phyloP scores from a whole-genome alignment of 352 stramenopile species.

The Globisporangium apiculatum region DNA sequence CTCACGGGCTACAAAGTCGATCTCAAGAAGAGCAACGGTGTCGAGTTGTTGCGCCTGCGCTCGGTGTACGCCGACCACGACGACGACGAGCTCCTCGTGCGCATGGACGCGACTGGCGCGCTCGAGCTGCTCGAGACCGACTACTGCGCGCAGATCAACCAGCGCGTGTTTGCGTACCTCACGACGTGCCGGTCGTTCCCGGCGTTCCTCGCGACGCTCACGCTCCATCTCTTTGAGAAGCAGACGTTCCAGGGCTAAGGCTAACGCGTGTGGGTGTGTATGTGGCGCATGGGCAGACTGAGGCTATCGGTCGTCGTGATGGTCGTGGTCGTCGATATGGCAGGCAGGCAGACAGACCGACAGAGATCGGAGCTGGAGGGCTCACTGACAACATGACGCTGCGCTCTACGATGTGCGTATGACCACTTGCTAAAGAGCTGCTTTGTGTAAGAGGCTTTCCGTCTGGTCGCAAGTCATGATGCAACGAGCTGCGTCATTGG shows the following conservation, averaged over 20 bases:
- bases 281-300: too few species aligned
- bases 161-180: slow-evolving; percentile 58
- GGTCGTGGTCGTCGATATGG: background rate
- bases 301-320: slow-evolving; percentile 8
- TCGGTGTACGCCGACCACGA: slow-evolving; percentile 83
- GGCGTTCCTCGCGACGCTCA: slow-evolving; percentile 85
- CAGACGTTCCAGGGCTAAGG: slow-evolving; percentile 78
- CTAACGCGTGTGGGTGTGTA: too few species aligned
- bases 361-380: too few species aligned
- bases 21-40: slow-evolving; percentile 71
- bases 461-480: too few species aligned
- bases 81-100: slow-evolving; percentile 79
- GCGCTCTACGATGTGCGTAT: too few species aligned
- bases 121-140: slow-evolving; percentile 82
- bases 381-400: too few species aligned
- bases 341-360: too few species aligned
- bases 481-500: too few species aligned
- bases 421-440: too few species aligned
- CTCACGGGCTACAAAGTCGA: slow-evolving; percentile 88
- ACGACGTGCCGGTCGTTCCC: slow-evolving; percentile 84
- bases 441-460: too few species aligned
- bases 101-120: slow-evolving; percentile 65
- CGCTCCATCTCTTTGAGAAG: slow-evolving; percentile 86
- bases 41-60: slow-evolving; percentile 67
- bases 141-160: slow-evolving; percentile 62